Conservation (phyloP, 495 filamentous ascomycete genomes). For the Aspergillus baeticus region DNA sequence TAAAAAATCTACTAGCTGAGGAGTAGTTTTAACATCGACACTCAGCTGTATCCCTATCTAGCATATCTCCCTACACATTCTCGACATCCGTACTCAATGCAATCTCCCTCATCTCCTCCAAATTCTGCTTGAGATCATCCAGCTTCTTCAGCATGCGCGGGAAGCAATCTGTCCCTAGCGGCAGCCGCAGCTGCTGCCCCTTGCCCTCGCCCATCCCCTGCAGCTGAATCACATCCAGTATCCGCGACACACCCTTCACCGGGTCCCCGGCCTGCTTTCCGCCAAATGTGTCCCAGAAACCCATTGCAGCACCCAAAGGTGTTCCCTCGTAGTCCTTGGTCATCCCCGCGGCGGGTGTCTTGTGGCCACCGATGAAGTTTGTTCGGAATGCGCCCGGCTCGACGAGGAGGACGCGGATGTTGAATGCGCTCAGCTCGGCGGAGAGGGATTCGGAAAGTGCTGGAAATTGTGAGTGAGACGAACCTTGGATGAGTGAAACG, state of each 20-base stretch:
- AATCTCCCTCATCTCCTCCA: constrained; percentile 9
- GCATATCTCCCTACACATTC: too few species aligned
- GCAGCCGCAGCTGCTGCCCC: constrained; percentile 3
- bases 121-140: constrained; percentile 3
- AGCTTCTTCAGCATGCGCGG: constrained; percentile 3
- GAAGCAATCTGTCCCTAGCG: constrained; percentile 18
- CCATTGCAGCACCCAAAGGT: constrained; percentile 26
- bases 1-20: too few species aligned
- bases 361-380: too few species aligned
- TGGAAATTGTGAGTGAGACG: too few species aligned
- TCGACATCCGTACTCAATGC: constrained; percentile 9
- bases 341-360: constrained; percentile 20
- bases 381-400: too few species aligned
- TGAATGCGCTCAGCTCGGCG: too few species aligned
- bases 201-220: constrained; percentile 28
- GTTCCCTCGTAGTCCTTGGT: constrained; percentile 32
- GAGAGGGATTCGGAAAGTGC: too few species aligned
- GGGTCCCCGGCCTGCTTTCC: constrained; percentile 44
- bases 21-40: too few species aligned
- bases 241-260: constrained; percentile 36
- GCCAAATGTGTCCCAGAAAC: constrained; percentile 19
- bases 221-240: constrained; percentile 41
- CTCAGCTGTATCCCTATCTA: too few species aligned
- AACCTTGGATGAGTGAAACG: too few species aligned
- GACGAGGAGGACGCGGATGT: too few species aligned